Conservation (phyloP, 176 grass and related monocot species). For the Themeda triandra region DNA sequence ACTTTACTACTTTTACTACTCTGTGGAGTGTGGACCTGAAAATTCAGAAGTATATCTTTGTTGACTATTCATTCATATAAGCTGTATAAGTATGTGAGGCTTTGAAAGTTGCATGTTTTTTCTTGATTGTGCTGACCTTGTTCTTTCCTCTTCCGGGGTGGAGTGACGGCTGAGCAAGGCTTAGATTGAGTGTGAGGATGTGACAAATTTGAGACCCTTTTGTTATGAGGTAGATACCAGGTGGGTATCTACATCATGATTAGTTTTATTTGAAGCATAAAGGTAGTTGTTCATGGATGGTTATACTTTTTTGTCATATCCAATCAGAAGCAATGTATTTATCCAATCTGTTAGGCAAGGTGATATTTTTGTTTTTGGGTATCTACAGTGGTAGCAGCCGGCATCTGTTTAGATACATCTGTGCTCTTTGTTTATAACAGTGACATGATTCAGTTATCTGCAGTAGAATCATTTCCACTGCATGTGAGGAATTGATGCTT, state of each 20-base stretch:
- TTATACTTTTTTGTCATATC: constrained; percentile 20
- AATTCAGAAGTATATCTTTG: not conserved
- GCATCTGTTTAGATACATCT: not conserved
- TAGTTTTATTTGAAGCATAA: constrained; percentile 6
- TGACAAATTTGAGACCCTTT: not conserved
- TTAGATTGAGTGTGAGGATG: not conserved
- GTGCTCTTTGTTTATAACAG: not conserved
- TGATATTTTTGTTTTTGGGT: not conserved
- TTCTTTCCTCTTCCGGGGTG: not conserved
- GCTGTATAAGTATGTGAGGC: not conserved
- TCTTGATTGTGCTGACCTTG: not conserved
- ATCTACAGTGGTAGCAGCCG: not conserved
- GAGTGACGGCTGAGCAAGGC: not conserved
- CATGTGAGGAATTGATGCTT: constrained; percentile 26
- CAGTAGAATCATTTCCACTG: not conserved
- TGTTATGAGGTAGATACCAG: not conserved
- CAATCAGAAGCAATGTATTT: constrained; percentile 29
- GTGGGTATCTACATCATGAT: not conserved
- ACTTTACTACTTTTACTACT: not conserved
- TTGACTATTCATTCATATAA: not conserved
- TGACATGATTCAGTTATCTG: not conserved
- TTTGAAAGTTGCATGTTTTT: not conserved
- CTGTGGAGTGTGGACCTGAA: not conserved
- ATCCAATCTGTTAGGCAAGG: not conserved
- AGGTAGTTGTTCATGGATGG: constrained; percentile 1